Percentiles rank a stretch among this genome's conserved stretches.
phyloP scores from a whole-genome alignment of 805 yeast genomes.

The Gaillardinia entomophila region DNA sequence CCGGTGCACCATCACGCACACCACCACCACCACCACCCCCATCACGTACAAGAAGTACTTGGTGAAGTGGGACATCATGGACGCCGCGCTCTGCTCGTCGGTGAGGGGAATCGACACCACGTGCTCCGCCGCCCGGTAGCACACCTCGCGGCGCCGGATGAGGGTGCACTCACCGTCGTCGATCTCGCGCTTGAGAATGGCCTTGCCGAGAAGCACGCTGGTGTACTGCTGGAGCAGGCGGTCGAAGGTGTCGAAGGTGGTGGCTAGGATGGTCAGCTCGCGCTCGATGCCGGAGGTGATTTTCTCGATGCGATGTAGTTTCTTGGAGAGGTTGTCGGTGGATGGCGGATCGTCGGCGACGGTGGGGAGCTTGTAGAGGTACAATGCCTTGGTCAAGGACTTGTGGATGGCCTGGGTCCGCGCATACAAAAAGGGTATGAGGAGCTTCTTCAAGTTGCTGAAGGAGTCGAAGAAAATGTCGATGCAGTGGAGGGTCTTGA shows the following conservation, averaged over 20 bases:
- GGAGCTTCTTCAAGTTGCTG: conserved; percentile 31
- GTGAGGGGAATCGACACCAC: conserved; percentile 37
- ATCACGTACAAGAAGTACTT: conserved; percentile 18
- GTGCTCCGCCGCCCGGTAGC: conserved; percentile 37
- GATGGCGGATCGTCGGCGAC: conserved; percentile 21
- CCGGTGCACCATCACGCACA: conserved; percentile 21
- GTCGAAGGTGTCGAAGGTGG: conserved; percentile 26
- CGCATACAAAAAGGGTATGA: conserved; percentile 28
- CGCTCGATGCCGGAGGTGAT: conserved; percentile 32
- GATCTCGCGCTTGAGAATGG: conserved; percentile 32
- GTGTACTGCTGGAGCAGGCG: conserved; percentile 32
- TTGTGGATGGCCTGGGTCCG: conserved; percentile 25
- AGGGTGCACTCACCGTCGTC: conserved; percentile 23
- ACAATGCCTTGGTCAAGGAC: conserved; percentile 18
- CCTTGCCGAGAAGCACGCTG: conserved; percentile 31
- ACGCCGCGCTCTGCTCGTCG: conserved; percentile 21
- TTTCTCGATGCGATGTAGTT: conserved; percentile 30
- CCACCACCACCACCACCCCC: conserved; percentile 17
- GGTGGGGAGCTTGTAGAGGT: conserved; percentile 24
- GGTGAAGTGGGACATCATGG: conserved; percentile 15
- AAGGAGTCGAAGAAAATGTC: conserved; percentile 33
- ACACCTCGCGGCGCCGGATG: conserved; percentile 30
- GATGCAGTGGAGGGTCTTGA: conserved; percentile 26
- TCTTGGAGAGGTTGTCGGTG: conserved; percentile 17
- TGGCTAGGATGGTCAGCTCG: conserved; percentile 23